phyloP scores from a whole-genome alignment of 2,329 filamentous ascomycete genomes.

The Paecilomyces sp. region DNA sequence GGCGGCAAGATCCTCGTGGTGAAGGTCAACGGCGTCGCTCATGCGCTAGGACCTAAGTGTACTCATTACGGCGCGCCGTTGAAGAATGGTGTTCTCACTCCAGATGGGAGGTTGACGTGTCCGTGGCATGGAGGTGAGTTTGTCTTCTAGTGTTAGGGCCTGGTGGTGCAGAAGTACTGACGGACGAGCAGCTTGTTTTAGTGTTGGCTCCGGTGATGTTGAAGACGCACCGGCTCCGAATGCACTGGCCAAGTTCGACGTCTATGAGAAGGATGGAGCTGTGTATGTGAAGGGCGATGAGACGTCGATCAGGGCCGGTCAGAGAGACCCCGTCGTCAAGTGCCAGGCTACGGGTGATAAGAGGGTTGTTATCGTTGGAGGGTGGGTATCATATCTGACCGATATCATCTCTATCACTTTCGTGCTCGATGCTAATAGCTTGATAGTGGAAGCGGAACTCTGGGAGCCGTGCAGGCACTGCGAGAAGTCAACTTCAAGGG shows the following conservation, averaged over 20 bases:
- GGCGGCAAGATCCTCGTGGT: slow-evolving; percentile 79
- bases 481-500: slow-evolving; percentile 75
- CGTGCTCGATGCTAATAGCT: neutral
- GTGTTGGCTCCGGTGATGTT: slow-evolving; percentile 78
- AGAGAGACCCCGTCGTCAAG: slow-evolving; percentile 66
- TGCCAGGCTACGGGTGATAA: slow-evolving; percentile 52
- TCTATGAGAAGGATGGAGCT: slow-evolving; percentile 71
- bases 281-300: slow-evolving; percentile 82
- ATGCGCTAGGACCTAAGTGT: slow-evolving; percentile 77
- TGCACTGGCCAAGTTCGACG: slow-evolving; percentile 72
- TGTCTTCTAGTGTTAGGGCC: neutral
- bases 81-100: slow-evolving; percentile 74
- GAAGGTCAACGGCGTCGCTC: slow-evolving; percentile 67
- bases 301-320: slow-evolving; percentile 66
- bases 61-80: slow-evolving; percentile 89
- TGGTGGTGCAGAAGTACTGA: slow-evolving; percentile 11
- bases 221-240: slow-evolving; percentile 92
- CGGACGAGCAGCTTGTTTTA: slow-evolving; percentile 70
- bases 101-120: slow-evolving; percentile 77
- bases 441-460: slow-evolving; percentile 65
- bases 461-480: slow-evolving; percentile 76
- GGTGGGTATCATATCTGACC: slow-evolving; percentile 30
- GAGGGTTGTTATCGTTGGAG: slow-evolving; percentile 75
- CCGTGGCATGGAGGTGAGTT: slow-evolving; percentile 86
- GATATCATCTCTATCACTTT: neutral